Evolutionary conservation across 2,329 filamentous ascomycete genomes (phyloP), one percentile per base, ranked within the genome.

Genomic region (Diaporthe citrichinensis): DNA sequence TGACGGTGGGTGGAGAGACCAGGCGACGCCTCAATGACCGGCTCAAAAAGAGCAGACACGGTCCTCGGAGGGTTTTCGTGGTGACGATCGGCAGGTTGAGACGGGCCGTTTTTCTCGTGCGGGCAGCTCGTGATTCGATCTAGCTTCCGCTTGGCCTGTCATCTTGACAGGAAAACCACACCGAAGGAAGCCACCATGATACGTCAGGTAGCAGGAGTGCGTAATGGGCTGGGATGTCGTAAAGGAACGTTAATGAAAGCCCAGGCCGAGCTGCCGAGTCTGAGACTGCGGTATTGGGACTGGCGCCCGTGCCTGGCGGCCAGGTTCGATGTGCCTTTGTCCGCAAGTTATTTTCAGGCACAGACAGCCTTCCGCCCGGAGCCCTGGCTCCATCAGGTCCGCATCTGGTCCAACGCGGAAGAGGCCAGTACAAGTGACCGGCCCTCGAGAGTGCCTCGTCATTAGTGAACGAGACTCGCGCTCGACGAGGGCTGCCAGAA

Each of bases 381-480:
- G 62, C 58, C 49, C 59, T 69, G 49, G 57, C 65, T 74, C 74
- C 72, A 73, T 71, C 65, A 71, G 57, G 65, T 44, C 65, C 73
- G 74, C 65, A 69, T 36, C 65, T 55, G 61, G 44, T 49, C 20
- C 31, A 53, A 53, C 46, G n/a, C 46, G 58, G 71, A 65, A 36
- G 58, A 73, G 44, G 71, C 58, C 17, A 55, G 25, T 5, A 31
- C 2, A 23, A 39, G 57, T 55, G 53, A 34, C 59, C 55, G 36
- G 58, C 34, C 58, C 49, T 73, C 17, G 46, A 69, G 59, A n/a
- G 49, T 55, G 65, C 34, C 12, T n/a, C 62, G 31, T 53, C 34
- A 23, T 28, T 28, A 41, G 62, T 36, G 46, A 53, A 68, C 9
- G 59, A 65, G 59, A 46, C 41, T 65, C 61, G 25, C 25, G 61